Conservation (phyloP, 352 stramenopile genomes). For the Blastocystis sp. region DNA sequence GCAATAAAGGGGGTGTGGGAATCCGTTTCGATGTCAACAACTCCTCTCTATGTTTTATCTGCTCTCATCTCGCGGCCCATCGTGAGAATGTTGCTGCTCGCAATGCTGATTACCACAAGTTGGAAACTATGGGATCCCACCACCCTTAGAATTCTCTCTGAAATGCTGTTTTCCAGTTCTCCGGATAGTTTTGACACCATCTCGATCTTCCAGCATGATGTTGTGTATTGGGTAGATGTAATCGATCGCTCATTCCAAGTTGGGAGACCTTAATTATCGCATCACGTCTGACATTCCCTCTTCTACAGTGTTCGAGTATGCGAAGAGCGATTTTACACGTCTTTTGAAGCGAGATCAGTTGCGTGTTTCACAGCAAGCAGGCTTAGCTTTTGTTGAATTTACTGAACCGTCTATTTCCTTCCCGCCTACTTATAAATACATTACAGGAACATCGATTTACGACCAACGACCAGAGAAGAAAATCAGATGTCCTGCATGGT, state of each 20-base stretch:
- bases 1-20: slow-evolving; percentile 95
- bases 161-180: neutral
- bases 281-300: slow-evolving; percentile 67
- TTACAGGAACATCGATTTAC: slow-evolving; percentile 86
- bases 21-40: slow-evolving; percentile 92
- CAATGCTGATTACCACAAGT: slow-evolving; percentile 96
- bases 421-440: slow-evolving; percentile 92
- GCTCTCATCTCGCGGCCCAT: slow-evolving; percentile 93
- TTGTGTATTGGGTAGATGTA: slow-evolving; percentile 88
- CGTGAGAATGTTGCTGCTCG: slow-evolving; percentile 89
- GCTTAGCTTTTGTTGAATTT: slow-evolving; percentile 78
- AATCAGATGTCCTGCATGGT: slow-evolving; percentile 91
- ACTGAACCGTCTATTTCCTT: slow-evolving; percentile 84
- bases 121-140: slow-evolving; percentile 66
- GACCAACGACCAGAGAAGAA: slow-evolving; percentile 97
- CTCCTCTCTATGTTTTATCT: slow-evolving; percentile 96
- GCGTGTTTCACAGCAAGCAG: slow-evolving; percentile 71
- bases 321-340: slow-evolving; percentile 61
- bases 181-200: neutral
- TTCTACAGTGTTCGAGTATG: slow-evolving; percentile 61
- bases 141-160: neutral
- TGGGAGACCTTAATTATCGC: slow-evolving; percentile 82
- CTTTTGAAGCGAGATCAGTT: slow-evolving; percentile 67
- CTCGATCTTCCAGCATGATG: slow-evolving; percentile 87
- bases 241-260: neutral